Evolutionary conservation across 2,329 filamentous ascomycete genomes (phyloP).

Genomic region (Coniella lustricola): DNA sequence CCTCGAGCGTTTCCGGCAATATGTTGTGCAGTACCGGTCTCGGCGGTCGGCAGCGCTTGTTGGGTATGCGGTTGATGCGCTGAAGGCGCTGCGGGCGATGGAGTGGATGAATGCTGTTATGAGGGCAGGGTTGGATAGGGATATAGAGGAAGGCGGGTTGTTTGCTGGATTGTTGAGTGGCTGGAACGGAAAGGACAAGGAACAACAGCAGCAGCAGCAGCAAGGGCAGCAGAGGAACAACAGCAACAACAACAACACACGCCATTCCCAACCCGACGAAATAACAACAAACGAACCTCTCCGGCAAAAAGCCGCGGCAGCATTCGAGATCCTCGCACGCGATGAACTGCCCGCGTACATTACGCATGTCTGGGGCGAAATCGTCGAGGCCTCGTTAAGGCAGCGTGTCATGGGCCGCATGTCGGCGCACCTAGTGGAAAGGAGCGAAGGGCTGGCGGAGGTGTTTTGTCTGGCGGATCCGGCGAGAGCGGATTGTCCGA

Average conservation of each 20-base stretch:
- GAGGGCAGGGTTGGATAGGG: slow-evolving; percentile 42
- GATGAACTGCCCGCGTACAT: slow-evolving; percentile 69
- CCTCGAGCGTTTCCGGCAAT: slow-evolving; percentile 55
- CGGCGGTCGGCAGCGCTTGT: slow-evolving; percentile 54
- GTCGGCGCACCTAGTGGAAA: slow-evolving; percentile 54
- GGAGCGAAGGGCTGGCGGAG: slow-evolving; percentile 69
- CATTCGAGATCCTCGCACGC: slow-evolving; percentile 56
- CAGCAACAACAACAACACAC: no score
- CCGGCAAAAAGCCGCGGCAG: slow-evolving; percentile 55
- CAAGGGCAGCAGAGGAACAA: slow-evolving; percentile 35
- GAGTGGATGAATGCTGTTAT: slow-evolving; percentile 64
- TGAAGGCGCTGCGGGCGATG: slow-evolving; percentile 65
- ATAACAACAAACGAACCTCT: slow-evolving; percentile 52
- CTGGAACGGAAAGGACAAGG: no score
- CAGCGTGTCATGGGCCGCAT: slow-evolving; percentile 61
- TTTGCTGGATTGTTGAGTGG: slow-evolving; percentile 26
- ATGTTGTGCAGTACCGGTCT: slow-evolving; percentile 52
- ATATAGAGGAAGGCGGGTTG: no score
- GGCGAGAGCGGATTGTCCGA: slow-evolving; percentile 64
- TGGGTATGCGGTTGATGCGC: slow-evolving; percentile 63
- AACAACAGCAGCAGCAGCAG: slow-evolving; percentile 29
- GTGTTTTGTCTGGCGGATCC: slow-evolving; percentile 74
- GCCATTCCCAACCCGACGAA: slow-evolving; percentile 32
- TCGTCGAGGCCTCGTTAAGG: slow-evolving; percentile 63
- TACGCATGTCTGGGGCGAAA: slow-evolving; percentile 59